Evolutionary conservation across 495 filamentous ascomycete genomes (phyloP).

Genomic region (Penicillium daleae): DNA sequence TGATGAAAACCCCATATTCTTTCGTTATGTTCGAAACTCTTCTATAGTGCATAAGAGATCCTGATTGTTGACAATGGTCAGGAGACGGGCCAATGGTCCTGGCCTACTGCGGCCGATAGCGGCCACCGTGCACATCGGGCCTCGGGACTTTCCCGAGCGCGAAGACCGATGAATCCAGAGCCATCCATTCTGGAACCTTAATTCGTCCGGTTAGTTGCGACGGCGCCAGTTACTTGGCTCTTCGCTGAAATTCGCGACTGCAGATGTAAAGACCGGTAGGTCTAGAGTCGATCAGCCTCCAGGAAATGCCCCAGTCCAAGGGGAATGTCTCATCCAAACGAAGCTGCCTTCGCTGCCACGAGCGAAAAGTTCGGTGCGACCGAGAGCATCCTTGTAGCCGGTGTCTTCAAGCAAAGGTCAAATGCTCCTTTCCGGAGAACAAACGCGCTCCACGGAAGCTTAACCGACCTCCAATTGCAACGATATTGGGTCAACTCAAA

Average conservation of each 20-base stretch:
- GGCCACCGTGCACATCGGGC: too few species aligned
- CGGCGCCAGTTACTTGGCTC: too few species aligned
- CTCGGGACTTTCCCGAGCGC: too few species aligned
- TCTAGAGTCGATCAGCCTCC: background rate
- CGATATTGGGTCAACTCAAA: constrained; percentile 68
- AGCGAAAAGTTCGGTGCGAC: constrained; percentile 41
- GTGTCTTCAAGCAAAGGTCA: constrained; percentile 67
- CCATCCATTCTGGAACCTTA: background rate
- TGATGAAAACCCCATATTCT: too few species aligned
- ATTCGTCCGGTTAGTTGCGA: background rate
- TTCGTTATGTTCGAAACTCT: too few species aligned
- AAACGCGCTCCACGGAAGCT: constrained; percentile 67
- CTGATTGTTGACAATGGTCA: too few species aligned
- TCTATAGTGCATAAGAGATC: too few species aligned
- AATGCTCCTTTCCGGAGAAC: constrained; percentile 73
- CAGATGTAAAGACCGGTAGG: background rate
- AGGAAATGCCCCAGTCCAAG: background rate
- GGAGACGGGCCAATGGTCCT: too few species aligned
- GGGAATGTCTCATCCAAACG: constrained; percentile 4
- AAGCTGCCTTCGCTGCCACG: constrained; percentile 21
- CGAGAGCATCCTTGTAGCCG: constrained; percentile 64
- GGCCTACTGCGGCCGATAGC: too few species aligned
- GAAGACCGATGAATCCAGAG: background rate
- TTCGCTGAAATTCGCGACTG: background rate
- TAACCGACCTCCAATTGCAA: constrained; percentile 53